Percentiles rank a stretch among this genome's conserved stretches.
These are phyloP conservation scores for Glycine soja DNA, from an alignment of 306 rosid genomes.

Conservation along the genomic window DNA sequence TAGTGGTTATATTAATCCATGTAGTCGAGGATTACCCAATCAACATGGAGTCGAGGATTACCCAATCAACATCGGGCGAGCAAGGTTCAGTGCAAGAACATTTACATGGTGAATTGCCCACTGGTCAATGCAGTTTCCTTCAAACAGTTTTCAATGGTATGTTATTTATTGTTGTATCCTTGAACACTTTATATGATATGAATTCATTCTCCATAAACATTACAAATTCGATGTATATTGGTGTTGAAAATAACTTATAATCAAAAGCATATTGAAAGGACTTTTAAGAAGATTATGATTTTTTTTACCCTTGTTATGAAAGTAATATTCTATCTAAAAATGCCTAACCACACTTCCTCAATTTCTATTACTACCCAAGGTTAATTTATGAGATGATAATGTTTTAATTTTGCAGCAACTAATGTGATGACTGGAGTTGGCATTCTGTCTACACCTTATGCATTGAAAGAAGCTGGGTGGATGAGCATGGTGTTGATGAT, in stretches of 20 bases:
- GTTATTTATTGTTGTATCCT: neutral
- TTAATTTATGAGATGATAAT: no score
- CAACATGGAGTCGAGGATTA: no score
- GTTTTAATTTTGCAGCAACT: slow-evolving; percentile 53
- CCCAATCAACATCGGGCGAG: slow-evolving; percentile 52
- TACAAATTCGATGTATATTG: no score
- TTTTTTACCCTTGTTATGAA: no score
- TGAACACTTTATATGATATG: neutral
- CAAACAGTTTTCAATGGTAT: slow-evolving; percentile 89
- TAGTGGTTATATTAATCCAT: no score
- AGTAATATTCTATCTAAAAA: no score
- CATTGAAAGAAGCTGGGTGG: slow-evolving; percentile 84
- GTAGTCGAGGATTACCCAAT: no score
- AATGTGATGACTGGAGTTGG: slow-evolving; percentile 89
- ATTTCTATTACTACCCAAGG: no score
- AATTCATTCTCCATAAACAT: slow-evolving; percentile 1
- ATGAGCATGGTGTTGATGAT: slow-evolving; percentile 66
- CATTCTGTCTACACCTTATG: slow-evolving; percentile 73
- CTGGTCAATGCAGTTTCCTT: slow-evolving; percentile 73
- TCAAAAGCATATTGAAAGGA: no score
- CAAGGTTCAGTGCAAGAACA: slow-evolving; percentile 51
- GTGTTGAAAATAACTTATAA: no score
- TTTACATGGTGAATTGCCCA: slow-evolving; percentile 65
- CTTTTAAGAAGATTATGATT: no score
- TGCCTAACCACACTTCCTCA: no score